Percentiles rank a stretch among this genome's conserved stretches.
These are phyloP conservation scores for Sarocladium oryzae DNA, from an alignment of 2,329 filamentous ascomycete species.

Conservation along the genomic window DNA sequence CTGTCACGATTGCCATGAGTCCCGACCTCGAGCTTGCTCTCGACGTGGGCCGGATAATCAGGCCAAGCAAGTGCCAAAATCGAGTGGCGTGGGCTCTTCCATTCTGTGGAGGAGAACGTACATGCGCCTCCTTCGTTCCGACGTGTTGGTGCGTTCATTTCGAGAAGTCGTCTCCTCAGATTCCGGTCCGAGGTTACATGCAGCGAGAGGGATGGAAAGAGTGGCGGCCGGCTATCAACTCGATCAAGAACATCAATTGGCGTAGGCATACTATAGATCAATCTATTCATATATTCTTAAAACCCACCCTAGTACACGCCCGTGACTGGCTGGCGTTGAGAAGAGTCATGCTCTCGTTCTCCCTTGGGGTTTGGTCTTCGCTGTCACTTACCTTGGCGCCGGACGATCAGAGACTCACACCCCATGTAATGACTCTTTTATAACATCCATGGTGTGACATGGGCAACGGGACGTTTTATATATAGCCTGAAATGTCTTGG, in stretches of 20 bases:
- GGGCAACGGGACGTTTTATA: background rate
- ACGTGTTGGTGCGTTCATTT: background rate
- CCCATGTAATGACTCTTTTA: too few species aligned
- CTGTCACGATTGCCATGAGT: too few species aligned
- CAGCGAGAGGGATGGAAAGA: too few species aligned
- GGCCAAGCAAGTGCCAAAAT: background rate
- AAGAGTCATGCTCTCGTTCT: too few species aligned
- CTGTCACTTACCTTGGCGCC: too few species aligned
- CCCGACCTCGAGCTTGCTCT: too few species aligned
- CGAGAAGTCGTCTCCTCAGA: background rate
- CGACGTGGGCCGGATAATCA: slow-evolving; percentile 3
- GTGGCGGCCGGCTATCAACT: background rate
- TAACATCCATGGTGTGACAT: background rate
- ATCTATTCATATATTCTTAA: background rate
- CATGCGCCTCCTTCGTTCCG: background rate
- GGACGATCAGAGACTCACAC: too few species aligned
- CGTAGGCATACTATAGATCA: background rate
- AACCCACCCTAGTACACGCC: too few species aligned
- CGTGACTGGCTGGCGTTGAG: too few species aligned
- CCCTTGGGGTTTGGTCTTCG: too few species aligned
- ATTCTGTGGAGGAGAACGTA: too few species aligned
- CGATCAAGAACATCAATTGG: background rate
- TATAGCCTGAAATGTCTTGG: slow-evolving; percentile 6
- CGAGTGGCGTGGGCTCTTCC: too few species aligned
- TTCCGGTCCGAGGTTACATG: slow-evolving; percentile 2